Evolutionary conservation across 176 grass and related monocot species (phyloP).

Genomic region (Oryza glaberrima): DNA sequence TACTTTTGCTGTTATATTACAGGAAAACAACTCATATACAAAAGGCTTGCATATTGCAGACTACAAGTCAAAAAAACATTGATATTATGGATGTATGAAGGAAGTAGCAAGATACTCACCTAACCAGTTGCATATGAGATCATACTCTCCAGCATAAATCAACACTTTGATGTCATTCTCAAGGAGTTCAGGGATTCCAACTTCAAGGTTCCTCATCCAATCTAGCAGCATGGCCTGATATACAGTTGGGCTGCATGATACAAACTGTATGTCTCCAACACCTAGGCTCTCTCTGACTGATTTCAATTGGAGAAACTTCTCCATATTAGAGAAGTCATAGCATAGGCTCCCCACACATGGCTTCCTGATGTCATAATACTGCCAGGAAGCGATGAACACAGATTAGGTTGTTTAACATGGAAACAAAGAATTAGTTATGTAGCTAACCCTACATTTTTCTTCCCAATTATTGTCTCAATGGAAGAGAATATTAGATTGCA

Average conservation of each 20-base stretch:
- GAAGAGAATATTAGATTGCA: conserved; percentile 88
- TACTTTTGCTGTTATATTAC: neutral
- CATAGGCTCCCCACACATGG: conserved; percentile 79
- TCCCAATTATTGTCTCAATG: conserved; percentile 72
- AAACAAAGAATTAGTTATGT: conserved; percentile 5
- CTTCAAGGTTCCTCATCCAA: conserved; percentile 96
- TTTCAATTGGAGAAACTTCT: conserved; percentile 81
- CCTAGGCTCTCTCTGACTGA: conserved; percentile 82
- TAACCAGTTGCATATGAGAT: conserved; percentile 96
- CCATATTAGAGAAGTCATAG: conserved; percentile 86
- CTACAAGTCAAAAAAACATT: neutral
- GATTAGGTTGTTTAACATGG: conserved; percentile 10
- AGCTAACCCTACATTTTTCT: conserved; percentile 64
- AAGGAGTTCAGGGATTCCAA: conserved; percentile 88
- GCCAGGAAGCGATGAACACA: conserved; percentile 1
- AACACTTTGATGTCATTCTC: conserved; percentile 78
- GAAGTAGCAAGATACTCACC: conserved; percentile 56
- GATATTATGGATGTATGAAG: neutral
- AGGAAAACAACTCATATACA: neutral
- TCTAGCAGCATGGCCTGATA: conserved; percentile 84
- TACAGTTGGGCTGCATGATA: conserved; percentile 87
- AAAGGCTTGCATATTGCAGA: neutral
- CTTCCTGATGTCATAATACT: conserved; percentile 95
- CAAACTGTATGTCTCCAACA: conserved; percentile 83
- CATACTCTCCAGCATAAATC: conserved; percentile 93